Percentiles rank a stretch among this genome's conserved stretches.
Evolutionary conservation across 202 grass and related monocot genomes (phyloP).

Genomic region (Panicum hallii): DNA sequence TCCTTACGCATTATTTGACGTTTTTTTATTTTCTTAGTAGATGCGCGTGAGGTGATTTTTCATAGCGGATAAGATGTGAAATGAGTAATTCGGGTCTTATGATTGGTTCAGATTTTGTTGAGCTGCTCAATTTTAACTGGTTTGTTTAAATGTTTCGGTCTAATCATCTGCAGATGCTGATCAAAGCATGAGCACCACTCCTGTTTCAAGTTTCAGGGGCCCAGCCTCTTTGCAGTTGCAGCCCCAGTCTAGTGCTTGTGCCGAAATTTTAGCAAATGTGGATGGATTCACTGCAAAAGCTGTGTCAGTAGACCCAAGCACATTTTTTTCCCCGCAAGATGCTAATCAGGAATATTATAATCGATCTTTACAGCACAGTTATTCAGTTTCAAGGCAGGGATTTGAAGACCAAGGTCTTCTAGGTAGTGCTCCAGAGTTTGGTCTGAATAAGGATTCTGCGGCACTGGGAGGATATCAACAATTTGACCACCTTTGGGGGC

Average conservation of each 20-base stretch:
- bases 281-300: slow-evolving; percentile 31
- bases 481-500: slow-evolving; percentile 15
- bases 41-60: background rate
- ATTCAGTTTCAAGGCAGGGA: slow-evolving; percentile 41
- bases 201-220: slow-evolving; percentile 27
- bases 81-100: background rate
- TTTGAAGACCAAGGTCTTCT: slow-evolving; percentile 43
- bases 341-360: slow-evolving; percentile 49
- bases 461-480: slow-evolving; percentile 37
- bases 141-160: background rate
- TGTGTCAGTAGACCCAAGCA: slow-evolving; percentile 20
- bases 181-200: slow-evolving; percentile 24
- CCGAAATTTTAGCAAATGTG: slow-evolving; percentile 37
- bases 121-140: background rate
- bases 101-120: background rate
- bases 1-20: background rate
- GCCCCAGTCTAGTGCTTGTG: slow-evolving; percentile 19
- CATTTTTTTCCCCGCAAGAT: slow-evolving; percentile 48
- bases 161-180: slow-evolving; percentile 20
- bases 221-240: slow-evolving; percentile 15
- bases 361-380: slow-evolving; percentile 40
- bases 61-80: background rate
- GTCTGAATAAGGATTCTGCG: slow-evolving; percentile 37
- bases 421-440: slow-evolving; percentile 35
- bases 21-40: background rate